Evolutionary conservation across 2,329 filamentous ascomycete species (phyloP).

Genomic region (Curvularia spicifera): DNA sequence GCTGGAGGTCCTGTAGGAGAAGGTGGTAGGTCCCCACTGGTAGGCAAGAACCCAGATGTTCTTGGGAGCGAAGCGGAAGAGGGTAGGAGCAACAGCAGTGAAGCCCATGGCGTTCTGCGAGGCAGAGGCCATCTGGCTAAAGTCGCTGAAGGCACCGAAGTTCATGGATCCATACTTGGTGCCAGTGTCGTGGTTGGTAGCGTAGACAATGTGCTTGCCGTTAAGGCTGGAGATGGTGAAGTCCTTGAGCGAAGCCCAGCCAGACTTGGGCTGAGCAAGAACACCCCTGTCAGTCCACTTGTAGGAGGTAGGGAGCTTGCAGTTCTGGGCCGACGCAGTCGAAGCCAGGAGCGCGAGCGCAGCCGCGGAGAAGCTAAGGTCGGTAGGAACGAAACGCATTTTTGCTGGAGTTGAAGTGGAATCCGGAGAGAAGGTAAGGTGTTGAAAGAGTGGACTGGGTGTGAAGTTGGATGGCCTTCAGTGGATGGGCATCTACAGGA

Average conservation of each 20-base stretch:
- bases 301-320: slow-evolving; percentile 62
- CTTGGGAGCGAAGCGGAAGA: slow-evolving; percentile 69
- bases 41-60: slow-evolving; percentile 69
- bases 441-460: background rate
- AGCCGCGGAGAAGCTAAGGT: slow-evolving; percentile 13
- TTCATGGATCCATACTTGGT: slow-evolving; percentile 63
- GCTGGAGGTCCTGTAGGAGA: slow-evolving; percentile 65
- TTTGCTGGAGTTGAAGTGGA: slow-evolving; percentile 6
- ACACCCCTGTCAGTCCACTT: slow-evolving; percentile 61
- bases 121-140: slow-evolving; percentile 58
- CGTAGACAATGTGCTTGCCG: slow-evolving; percentile 67
- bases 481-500: slow-evolving; percentile 1
- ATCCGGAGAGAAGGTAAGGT: background rate
- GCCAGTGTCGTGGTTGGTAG: slow-evolving; percentile 54
- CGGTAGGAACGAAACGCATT: slow-evolving; percentile 16
- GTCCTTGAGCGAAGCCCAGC: slow-evolving; percentile 67
- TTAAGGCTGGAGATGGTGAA: slow-evolving; percentile 65
- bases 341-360: slow-evolving; percentile 23
- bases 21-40: slow-evolving; percentile 67
- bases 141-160: slow-evolving; percentile 63
- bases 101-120: slow-evolving; percentile 60
- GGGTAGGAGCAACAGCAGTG: slow-evolving; percentile 63
- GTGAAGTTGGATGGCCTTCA: slow-evolving; percentile 1
- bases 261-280: slow-evolving; percentile 60
- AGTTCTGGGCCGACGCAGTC: slow-evolving; percentile 40